These are phyloP conservation scores for Cladosporium colombiae DNA, from an alignment of 2,329 filamentous ascomycete species.

Conservation along the genomic window DNA sequence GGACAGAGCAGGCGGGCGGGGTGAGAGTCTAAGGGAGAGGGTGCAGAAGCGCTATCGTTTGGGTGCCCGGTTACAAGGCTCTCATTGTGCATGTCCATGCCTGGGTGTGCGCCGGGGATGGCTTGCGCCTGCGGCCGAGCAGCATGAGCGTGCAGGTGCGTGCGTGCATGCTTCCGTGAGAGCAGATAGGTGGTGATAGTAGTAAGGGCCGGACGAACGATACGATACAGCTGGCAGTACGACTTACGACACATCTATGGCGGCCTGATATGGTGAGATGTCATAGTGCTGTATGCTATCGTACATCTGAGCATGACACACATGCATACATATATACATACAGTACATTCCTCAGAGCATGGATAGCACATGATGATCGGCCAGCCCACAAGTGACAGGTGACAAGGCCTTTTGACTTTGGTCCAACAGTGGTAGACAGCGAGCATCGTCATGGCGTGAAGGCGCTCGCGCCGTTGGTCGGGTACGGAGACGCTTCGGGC, in stretches of 20 bases:
- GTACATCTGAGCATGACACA: background rate
- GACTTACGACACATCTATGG: background rate
- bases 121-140: conserved; percentile 6
- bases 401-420: background rate
- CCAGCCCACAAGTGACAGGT: background rate
- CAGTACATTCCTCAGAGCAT: background rate
- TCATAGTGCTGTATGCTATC: background rate
- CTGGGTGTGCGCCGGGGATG: conserved; percentile 1
- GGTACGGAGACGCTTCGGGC: conserved; percentile 1
- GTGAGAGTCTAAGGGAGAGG: background rate
- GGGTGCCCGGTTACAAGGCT: background rate
- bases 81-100: background rate
- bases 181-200: background rate
- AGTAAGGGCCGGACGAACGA: background rate
- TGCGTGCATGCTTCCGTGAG: background rate
- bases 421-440: background rate
- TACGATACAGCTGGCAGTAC: conserved; percentile 1
- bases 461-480: background rate
- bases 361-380: background rate
- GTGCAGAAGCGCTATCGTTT: conserved; percentile 5
- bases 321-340: background rate
- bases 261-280: background rate
- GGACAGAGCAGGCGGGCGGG: background rate
- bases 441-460: conserved; percentile 7
- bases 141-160: background rate